Evolutionary conservation across 2,329 filamentous ascomycete genomes (phyloP), one percentile per base, ranked within the genome.

Genomic region (Aspergillus floridensis): DNA sequence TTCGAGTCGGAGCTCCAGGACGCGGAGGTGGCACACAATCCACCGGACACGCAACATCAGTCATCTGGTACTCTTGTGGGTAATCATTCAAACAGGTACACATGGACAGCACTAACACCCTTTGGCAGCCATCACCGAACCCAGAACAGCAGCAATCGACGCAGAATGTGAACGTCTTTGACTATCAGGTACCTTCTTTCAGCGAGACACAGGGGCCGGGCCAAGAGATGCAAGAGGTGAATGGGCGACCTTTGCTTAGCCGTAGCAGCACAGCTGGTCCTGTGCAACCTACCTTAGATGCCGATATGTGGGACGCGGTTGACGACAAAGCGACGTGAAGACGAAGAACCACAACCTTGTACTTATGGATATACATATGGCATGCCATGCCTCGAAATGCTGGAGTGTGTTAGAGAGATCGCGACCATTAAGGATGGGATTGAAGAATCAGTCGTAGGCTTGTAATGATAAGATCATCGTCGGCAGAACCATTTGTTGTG

Each of bases 221-320:
- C 11, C 72, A 73, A 55, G 77, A 79, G 64, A 78, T 79, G 77
- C 65, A 74, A 59, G 75, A 80, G 65, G 73, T 66, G 59, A 57
- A 54, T 41, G 65, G 71, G 16, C 58, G 63, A 5, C 63, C 63
- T 24, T 59, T 73, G 24, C 56, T 74, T 24, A 59, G 66, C 47
- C 63, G 65, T 24, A 62, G 58, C 32, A 50, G 59, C 58, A 59
- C 60, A n/a, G 47, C 54, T 35, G 56, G 59, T 4, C 54, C 60
- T 29, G 50, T 57, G n/a, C 46, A 53, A 21, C 50, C 60, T 41
- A 61, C 62, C n/a, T 50, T 55, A 44, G 50, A 59, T 49, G 38
- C 14, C 51, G 52, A 26, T 29, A 48, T 55, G 53, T 55, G 53
- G 53, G 53, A 55, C 22, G 22, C 21, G 21, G 48, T 51, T 16